phyloP scores from a whole-genome alignment of 768 basidiomycete species.

The Saitozyma sp. region DNA sequence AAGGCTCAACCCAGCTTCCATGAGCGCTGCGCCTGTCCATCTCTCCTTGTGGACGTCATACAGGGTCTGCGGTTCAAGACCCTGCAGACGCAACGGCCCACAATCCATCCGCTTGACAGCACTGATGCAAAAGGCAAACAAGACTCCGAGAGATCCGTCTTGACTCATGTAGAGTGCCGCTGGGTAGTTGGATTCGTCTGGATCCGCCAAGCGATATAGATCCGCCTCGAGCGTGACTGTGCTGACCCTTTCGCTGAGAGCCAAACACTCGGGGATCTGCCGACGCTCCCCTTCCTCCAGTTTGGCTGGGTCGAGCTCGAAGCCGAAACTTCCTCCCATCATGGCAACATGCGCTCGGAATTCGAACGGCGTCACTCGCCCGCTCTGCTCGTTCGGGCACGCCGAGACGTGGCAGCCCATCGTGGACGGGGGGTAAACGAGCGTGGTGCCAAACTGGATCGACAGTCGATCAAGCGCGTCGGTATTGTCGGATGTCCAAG shows the following conservation, averaged over 20 bases:
- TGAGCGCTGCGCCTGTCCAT: slow-evolving; percentile 21
- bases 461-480: slow-evolving; percentile 27
- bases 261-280: slow-evolving; percentile 20
- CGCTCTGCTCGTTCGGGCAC: slow-evolving; percentile 30
- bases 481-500: slow-evolving; percentile 38
- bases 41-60: slow-evolving; percentile 15
- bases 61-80: slow-evolving; percentile 13
- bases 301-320: slow-evolving; percentile 33
- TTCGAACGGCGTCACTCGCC: slow-evolving; percentile 22
- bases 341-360: slow-evolving; percentile 42
- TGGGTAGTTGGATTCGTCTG: slow-evolving; percentile 24
- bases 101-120: slow-evolving; percentile 1
- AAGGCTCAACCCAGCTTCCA: slow-evolving; percentile 22
- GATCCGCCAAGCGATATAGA: slow-evolving; percentile 24
- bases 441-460: slow-evolving; percentile 34
- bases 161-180: slow-evolving; percentile 25
- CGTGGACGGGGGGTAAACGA: slow-evolving; percentile 31
- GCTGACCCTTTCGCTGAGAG: slow-evolving; percentile 22
- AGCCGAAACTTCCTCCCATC: slow-evolving; percentile 41
- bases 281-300: slow-evolving; percentile 21
- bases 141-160: slow-evolving; percentile 17
- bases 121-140: slow-evolving; percentile 24
- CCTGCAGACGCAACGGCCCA: slow-evolving; percentile 24
- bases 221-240: slow-evolving; percentile 33
- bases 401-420: slow-evolving; percentile 38